Conservation (phyloP, 1,284 basidiomycete genomes). For the Boletus mariae region DNA sequence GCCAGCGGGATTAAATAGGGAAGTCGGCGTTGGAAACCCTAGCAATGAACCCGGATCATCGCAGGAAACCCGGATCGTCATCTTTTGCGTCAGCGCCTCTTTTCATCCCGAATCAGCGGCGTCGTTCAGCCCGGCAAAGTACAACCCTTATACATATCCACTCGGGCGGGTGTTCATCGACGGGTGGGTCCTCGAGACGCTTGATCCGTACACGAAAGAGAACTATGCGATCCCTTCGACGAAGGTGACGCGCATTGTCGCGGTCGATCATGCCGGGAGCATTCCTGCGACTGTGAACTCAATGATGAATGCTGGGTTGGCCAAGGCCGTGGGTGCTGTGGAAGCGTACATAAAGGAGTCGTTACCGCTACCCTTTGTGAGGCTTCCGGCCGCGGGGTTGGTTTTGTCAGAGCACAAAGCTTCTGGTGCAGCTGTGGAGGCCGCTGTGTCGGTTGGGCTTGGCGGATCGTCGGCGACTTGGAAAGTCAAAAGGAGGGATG, state of each 20-base stretch:
- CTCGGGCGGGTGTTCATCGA: slow-evolving; percentile 85
- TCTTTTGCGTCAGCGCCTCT: slow-evolving; percentile 76
- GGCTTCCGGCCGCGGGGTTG: slow-evolving; percentile 62
- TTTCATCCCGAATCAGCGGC: slow-evolving; percentile 63
- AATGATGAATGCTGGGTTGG: slow-evolving; percentile 77
- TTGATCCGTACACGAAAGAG: slow-evolving; percentile 95
- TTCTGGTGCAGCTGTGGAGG: slow-evolving; percentile 7
- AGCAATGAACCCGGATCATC: slow-evolving; percentile 22
- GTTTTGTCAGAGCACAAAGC: slow-evolving; percentile 49
- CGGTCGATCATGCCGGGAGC: slow-evolving; percentile 86
- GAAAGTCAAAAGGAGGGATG: slow-evolving; percentile 58
- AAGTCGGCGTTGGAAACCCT: slow-evolving; percentile 22
- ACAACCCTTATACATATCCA: slow-evolving; percentile 76
- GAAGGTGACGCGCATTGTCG: slow-evolving; percentile 82
- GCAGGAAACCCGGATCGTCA: slow-evolving; percentile 46
- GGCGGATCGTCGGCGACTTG: slow-evolving; percentile 37
- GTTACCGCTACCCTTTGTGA: slow-evolving; percentile 59
- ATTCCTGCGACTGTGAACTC: slow-evolving; percentile 87
- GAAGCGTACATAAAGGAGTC: slow-evolving; percentile 67
- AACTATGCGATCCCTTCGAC: slow-evolving; percentile 96
- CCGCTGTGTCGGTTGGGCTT: slow-evolving; percentile 1
- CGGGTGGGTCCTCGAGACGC: slow-evolving; percentile 95
- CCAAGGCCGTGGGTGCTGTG: slow-evolving; percentile 65
- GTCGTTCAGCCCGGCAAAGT: slow-evolving; percentile 60
- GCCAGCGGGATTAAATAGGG: slow-evolving; percentile 32